These are phyloP conservation scores for Stachybotrys echinatus DNA, from an alignment of 2,329 filamentous ascomycete species.

Conservation along the genomic window DNA sequence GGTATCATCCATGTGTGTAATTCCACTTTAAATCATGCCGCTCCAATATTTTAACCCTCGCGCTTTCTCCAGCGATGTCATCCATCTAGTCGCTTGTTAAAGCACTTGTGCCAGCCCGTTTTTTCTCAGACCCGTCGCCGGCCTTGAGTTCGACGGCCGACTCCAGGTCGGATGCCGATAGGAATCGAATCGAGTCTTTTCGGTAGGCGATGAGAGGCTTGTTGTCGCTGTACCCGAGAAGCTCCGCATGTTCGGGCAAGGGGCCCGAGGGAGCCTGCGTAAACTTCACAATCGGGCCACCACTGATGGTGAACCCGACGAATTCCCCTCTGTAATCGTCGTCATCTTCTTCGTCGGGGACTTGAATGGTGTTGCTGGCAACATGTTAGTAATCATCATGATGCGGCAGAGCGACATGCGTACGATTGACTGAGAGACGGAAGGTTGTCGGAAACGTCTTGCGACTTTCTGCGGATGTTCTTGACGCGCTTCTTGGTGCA, in stretches of 20 bases:
- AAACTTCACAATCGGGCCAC: constrained; percentile 41
- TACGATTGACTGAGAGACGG: constrained; percentile 40
- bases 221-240: constrained; percentile 30
- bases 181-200: constrained; percentile 25
- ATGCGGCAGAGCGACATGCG: constrained; percentile 11
- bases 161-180: constrained; percentile 12
- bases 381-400: too few relatives aligned
- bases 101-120: neutral
- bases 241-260: constrained; percentile 23
- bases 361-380: constrained; percentile 30
- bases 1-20: neutral
- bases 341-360: constrained; percentile 25
- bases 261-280: constrained; percentile 23
- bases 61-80: too few relatives aligned
- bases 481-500: constrained; percentile 29
- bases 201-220: constrained; percentile 33
- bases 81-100: too few relatives aligned
- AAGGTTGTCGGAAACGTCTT: constrained; percentile 15
- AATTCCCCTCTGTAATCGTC: constrained; percentile 28
- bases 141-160: neutral
- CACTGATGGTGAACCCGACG: constrained; percentile 39
- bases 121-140: neutral
- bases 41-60: neutral
- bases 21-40: neutral
- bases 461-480: constrained; percentile 16